phyloP scores from a whole-genome alignment of 495 filamentous ascomycete species.

The Apodospora peruviana region DNA sequence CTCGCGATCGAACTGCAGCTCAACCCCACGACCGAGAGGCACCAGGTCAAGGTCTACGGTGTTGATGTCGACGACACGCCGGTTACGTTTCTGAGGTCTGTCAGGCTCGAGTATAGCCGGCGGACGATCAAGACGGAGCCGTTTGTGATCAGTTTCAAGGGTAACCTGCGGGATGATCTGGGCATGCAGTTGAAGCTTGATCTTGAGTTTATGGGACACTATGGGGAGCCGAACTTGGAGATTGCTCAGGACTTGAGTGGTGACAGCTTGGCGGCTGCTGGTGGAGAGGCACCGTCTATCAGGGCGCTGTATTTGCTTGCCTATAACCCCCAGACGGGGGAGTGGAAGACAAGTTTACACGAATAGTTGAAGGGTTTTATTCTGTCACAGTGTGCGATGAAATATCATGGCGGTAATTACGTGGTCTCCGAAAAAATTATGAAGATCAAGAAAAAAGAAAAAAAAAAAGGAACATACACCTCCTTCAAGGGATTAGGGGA shows the following conservation, averaged over 20 bases:
- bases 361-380: no score
- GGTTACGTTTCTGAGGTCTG: slow-evolving; percentile 33
- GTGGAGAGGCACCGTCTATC: background rate
- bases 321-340: slow-evolving; percentile 31
- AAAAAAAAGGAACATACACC: no score
- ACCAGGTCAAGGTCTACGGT: slow-evolving; percentile 24
- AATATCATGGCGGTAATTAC: no score
- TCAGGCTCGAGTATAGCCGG: slow-evolving; percentile 30
- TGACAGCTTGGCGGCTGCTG: background rate
- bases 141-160: slow-evolving; percentile 30
- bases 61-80: slow-evolving; percentile 40
- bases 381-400: no score
- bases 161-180: slow-evolving; percentile 16
- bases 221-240: slow-evolving; percentile 35
- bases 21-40: slow-evolving; percentile 7
- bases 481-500: no score
- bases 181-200: slow-evolving; percentile 25
- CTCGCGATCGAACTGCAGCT: slow-evolving; percentile 23
- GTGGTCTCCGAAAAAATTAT: no score
- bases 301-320: slow-evolving; percentile 31
- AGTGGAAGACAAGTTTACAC: slow-evolving; percentile 22
- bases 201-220: slow-evolving; percentile 44
- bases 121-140: slow-evolving; percentile 31
- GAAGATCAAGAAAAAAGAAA: no score
- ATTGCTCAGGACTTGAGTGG: slow-evolving; percentile 17